Evolutionary conservation across 2,329 filamentous ascomycete genomes (phyloP).

Genomic region (Fusarium solani-melongenae): DNA sequence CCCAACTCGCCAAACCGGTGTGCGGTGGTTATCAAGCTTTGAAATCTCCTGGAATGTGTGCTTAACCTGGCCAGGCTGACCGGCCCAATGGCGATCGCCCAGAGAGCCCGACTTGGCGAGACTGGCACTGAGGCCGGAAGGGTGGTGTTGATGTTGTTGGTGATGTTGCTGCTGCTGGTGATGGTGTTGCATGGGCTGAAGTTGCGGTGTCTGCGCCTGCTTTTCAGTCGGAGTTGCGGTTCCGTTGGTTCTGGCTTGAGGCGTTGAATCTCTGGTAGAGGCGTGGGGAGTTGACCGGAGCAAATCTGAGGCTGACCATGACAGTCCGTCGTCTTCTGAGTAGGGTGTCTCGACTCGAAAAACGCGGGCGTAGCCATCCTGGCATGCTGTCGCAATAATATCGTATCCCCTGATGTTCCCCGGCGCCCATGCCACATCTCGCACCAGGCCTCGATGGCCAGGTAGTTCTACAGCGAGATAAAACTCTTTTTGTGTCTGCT

Average conservation of each 20-base stretch:
- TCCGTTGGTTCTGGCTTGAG: slow-evolving; percentile 48
- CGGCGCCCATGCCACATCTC: slow-evolving; percentile 92
- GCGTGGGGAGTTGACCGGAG: slow-evolving; percentile 48
- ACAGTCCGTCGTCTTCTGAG: slow-evolving; percentile 58
- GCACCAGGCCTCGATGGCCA: slow-evolving; percentile 80
- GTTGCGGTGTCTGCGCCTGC: slow-evolving; percentile 40
- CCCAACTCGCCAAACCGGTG: slow-evolving; percentile 79
- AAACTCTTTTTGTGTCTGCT: slow-evolving; percentile 77
- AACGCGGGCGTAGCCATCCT: slow-evolving; percentile 90
- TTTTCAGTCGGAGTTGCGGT: slow-evolving; percentile 34
- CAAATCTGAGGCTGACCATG: slow-evolving; percentile 61
- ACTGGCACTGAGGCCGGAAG: slow-evolving; percentile 63
- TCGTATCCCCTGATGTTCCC: slow-evolving; percentile 92
- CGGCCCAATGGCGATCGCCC: slow-evolving; percentile 63
- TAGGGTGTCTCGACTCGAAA: slow-evolving; percentile 79
- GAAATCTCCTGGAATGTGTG: slow-evolving; percentile 74
- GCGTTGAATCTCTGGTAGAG: slow-evolving; percentile 41
- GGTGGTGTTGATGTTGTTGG: slow-evolving; percentile 53
- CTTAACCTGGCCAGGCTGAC: slow-evolving; percentile 72
- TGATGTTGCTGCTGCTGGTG: slow-evolving; percentile 49
- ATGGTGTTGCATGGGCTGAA: slow-evolving; percentile 33
- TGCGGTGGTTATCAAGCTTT: slow-evolving; percentile 73
- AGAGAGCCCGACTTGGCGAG: slow-evolving; percentile 60
- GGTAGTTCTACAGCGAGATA: slow-evolving; percentile 83
- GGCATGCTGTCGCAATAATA: slow-evolving; percentile 89